These are phyloP conservation scores for Pseudophaeomoniella oleicola DNA, from an alignment of 2,329 filamentous ascomycete genomes.

Conservation along the genomic window DNA sequence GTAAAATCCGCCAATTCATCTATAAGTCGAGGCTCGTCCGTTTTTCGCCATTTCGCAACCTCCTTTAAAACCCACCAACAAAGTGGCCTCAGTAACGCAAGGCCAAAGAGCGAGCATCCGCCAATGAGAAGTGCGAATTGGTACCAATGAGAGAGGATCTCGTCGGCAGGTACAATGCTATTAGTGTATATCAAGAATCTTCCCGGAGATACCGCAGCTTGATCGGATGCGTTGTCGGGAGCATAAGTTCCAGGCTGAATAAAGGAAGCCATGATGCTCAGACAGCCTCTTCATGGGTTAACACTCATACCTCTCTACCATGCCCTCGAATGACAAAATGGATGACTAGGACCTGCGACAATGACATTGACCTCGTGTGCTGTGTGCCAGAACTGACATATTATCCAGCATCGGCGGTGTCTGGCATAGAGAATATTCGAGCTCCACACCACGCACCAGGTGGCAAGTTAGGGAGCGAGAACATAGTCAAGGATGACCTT, in stretches of 20 bases:
- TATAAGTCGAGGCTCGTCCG: neutral
- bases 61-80: neutral
- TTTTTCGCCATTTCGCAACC: neutral
- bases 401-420: too few species aligned
- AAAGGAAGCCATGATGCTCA: neutral
- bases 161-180: neutral
- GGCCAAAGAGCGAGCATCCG: neutral
- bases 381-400: too few species aligned
- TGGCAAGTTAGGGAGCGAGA: too few species aligned
- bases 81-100: neutral
- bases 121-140: neutral
- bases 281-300: too few species aligned
- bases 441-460: too few species aligned
- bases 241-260: neutral
- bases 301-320: too few species aligned
- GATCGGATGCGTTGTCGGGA: neutral
- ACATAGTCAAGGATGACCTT: too few species aligned
- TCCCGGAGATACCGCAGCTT: neutral
- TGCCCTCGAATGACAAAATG: too few species aligned
- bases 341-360: too few species aligned
- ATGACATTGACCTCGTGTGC: too few species aligned
- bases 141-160: constrained; percentile 1
- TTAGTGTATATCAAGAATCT: constrained; percentile 1
- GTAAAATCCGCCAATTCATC: neutral
- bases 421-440: too few species aligned